Conservation (phyloP, 1,284 basidiomycete species). For the Ganoderma sp. region DNA sequence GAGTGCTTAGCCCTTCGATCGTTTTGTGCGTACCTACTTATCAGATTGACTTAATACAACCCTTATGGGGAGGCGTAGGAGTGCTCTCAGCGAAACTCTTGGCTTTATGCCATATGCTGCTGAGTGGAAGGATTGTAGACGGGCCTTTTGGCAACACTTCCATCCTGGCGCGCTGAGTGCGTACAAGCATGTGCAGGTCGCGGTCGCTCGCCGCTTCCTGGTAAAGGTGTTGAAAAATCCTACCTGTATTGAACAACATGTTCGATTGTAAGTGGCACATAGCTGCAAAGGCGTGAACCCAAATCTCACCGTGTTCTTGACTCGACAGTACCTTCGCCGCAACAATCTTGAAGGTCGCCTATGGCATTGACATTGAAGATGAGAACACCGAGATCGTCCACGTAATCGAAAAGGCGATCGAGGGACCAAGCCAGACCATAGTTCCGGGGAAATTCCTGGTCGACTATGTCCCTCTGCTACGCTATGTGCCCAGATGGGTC, state of each 20-base stretch:
- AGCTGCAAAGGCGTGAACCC: background rate
- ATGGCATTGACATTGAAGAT: conserved; percentile 19
- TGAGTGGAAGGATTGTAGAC: conserved; percentile 31
- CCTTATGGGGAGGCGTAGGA: background rate
- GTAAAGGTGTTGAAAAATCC: conserved; percentile 13
- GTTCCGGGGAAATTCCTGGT: conserved; percentile 17
- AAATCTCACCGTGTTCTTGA: background rate
- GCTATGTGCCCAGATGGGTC: conserved; percentile 36
- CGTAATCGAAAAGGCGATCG: background rate
- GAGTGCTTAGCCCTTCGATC: conserved; percentile 16
- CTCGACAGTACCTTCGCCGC: conserved; percentile 17
- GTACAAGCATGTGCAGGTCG: conserved; percentile 16
- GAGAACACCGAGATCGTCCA: conserved; percentile 10
- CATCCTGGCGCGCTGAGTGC: background rate
- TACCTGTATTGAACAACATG: conserved; percentile 10
- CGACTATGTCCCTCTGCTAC: conserved; percentile 31
- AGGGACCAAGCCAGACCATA: conserved; percentile 9
- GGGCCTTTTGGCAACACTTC: conserved; percentile 33
- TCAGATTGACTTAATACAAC: background rate
- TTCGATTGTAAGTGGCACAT: conserved; percentile 21
- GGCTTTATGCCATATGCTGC: conserved; percentile 32
- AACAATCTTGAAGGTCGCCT: conserved; percentile 18
- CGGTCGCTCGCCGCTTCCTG: conserved; percentile 11
- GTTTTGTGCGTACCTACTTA: background rate
- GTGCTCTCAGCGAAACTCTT: conserved; percentile 10